Evolutionary conservation across 73 alveolate genomes (phyloP).

Genomic region (Stentor coeruleus): DNA sequence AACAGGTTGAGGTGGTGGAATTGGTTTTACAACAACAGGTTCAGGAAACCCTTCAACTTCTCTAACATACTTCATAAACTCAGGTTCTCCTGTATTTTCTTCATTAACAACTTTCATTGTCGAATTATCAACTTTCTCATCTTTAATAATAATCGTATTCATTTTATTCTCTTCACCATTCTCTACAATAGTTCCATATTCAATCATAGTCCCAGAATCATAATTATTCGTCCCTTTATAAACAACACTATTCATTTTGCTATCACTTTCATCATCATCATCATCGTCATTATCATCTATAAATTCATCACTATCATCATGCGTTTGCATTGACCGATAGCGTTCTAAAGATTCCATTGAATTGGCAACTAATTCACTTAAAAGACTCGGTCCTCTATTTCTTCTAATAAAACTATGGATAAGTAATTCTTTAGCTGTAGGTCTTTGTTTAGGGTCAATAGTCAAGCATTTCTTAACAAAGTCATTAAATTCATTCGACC

Average conservation of each 20-base stretch:
- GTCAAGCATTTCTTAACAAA: conserved; percentile 15
- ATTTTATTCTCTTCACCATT: not conserved
- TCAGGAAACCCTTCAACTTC: conserved; percentile 24
- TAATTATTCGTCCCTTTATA: conserved; percentile 2
- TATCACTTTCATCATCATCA: conserved; percentile 48
- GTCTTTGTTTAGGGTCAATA: not conserved
- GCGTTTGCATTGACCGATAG: too few species aligned
- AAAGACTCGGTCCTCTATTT: not conserved
- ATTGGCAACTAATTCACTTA: not conserved
- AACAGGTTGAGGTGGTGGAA: too few species aligned
- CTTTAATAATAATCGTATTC: not conserved
- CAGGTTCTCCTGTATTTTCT: conserved; percentile 1
- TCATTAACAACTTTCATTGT: too few species aligned
- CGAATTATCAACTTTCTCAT: not conserved
- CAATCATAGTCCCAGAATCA: conserved; percentile 1
- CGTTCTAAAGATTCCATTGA: too few species aligned
- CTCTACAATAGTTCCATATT: not conserved
- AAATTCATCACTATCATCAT: too few species aligned
- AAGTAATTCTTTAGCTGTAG: conserved; percentile 6
- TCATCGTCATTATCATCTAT: too few species aligned
- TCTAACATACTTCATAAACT: conserved; percentile 41
- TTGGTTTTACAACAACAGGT: too few species aligned
- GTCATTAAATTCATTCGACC: not conserved
- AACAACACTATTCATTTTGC: not conserved
- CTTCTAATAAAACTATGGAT: not conserved